Evolutionary conservation across 345 rosid species (phyloP).

Genomic region (Salix purpurea): DNA sequence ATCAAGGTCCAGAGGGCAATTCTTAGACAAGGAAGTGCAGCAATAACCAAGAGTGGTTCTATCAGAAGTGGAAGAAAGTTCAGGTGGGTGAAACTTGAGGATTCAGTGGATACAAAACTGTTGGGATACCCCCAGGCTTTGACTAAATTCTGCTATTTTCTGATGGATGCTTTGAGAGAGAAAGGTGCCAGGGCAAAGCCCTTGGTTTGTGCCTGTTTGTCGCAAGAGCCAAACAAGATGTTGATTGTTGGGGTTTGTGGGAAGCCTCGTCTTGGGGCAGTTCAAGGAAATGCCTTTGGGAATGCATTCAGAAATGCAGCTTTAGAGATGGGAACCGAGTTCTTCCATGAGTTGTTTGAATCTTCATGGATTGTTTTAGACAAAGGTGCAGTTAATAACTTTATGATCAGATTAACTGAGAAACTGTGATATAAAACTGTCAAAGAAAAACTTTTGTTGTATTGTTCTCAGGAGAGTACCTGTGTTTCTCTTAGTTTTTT

Average conservation of each 20-base stretch:
- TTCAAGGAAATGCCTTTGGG: slow-evolving; percentile 89
- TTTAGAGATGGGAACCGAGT: slow-evolving; percentile 70
- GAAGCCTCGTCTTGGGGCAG: slow-evolving; percentile 87
- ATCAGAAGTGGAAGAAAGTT: slow-evolving; percentile 89
- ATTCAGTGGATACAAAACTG: slow-evolving; percentile 64
- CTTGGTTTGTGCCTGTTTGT: slow-evolving; percentile 74
- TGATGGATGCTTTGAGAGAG: slow-evolving; percentile 96
- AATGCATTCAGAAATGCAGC: slow-evolving; percentile 83
- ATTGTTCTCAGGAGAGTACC: neutral
- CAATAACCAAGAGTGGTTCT: slow-evolving; percentile 74
- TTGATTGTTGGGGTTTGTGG: slow-evolving; percentile 90
- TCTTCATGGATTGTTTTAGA: slow-evolving; percentile 96
- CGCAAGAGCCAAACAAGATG: slow-evolving; percentile 65
- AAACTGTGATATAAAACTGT: slow-evolving; percentile 44
- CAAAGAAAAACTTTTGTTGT: neutral
- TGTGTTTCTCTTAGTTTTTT: neutral
- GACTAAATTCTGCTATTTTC: slow-evolving; percentile 88
- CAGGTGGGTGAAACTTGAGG: slow-evolving; percentile 94
- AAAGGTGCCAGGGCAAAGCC: slow-evolving; percentile 93
- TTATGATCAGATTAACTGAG: slow-evolving; percentile 85
- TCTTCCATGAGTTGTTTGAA: slow-evolving; percentile 91
- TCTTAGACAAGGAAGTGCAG: slow-evolving; percentile 89
- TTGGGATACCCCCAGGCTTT: slow-evolving; percentile 92
- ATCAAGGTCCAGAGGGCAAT: slow-evolving; percentile 85
- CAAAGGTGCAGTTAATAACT: slow-evolving; percentile 66